phyloP scores from a whole-genome alignment of 208 protist species.

The Lotmaria passim region DNA sequence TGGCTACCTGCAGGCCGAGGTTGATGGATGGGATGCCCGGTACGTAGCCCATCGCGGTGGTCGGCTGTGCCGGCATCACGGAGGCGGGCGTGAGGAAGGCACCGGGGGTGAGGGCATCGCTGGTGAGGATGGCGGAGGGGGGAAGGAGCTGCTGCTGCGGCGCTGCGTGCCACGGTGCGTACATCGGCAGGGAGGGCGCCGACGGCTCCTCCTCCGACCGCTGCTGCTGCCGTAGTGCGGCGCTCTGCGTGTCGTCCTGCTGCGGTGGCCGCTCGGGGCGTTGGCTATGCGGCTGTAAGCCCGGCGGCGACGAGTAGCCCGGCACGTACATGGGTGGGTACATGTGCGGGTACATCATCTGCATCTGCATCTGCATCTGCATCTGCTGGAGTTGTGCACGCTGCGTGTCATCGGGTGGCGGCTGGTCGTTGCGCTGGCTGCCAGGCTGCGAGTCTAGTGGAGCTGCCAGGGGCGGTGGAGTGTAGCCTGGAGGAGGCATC shows the following conservation, averaged over 20 bases:
- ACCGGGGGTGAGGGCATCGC: neutral
- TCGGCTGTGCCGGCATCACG: neutral
- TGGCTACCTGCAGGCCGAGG: conserved; percentile 13
- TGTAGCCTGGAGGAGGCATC: neutral
- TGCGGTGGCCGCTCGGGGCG: neutral
- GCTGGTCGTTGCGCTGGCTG: neutral
- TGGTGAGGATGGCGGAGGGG: neutral
- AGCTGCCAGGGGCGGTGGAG: neutral
- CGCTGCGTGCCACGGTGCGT: conserved; percentile 17
- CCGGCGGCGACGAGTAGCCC: neutral
- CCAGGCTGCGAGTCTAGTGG: neutral
- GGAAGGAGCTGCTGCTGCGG: neutral
- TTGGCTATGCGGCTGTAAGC: neutral
- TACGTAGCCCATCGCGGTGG: conserved; percentile 2
- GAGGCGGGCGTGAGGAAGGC: conserved; percentile 2
- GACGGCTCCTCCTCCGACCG: no score
- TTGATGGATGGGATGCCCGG: conserved; percentile 6
- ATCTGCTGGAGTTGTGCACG: neutral
- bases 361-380: conserved; percentile 15
- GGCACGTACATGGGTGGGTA: neutral
- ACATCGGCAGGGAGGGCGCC: conserved; percentile 5
- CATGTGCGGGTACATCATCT: conserved; percentile 13
- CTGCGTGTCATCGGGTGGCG: neutral
- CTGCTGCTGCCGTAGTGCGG: neutral
- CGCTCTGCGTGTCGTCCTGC: neutral